These are phyloP conservation scores for Chalciporus sphaerocephalus DNA, from an alignment of 768 basidiomycete genomes.

Conservation along the genomic window DNA sequence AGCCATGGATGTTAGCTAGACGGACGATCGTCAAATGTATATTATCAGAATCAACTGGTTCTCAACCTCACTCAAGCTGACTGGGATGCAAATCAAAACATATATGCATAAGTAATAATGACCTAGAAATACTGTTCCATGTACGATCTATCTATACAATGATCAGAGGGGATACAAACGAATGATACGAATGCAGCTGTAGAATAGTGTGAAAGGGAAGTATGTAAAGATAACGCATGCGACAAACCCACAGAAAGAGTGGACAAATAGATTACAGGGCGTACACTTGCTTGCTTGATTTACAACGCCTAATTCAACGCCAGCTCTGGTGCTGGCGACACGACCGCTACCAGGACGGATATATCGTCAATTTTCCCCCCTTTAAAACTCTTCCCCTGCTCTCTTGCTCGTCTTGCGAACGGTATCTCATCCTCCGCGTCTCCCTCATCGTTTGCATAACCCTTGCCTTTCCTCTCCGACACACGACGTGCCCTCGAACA, in stretches of 20 bases:
- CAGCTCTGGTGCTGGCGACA: constrained; percentile 42
- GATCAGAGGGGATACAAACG: constrained; percentile 15
- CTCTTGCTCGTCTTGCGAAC: constrained; percentile 77
- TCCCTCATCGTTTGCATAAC: constrained; percentile 20
- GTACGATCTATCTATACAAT: constrained; percentile 27
- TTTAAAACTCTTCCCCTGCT: constrained; percentile 64
- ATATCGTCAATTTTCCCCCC: constrained; percentile 86
- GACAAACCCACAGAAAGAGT: background rate
- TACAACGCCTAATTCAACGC: constrained; percentile 13
- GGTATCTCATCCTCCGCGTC: constrained; percentile 56
- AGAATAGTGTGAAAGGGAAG: background rate
- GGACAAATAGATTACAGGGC: background rate
- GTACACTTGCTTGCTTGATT: background rate
- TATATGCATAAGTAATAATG: constrained; percentile 11
- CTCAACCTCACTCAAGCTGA: background rate
- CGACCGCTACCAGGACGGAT: constrained; percentile 61
- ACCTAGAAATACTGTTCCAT: constrained; percentile 10
- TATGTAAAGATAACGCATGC: background rate
- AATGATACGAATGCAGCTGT: constrained; percentile 13
- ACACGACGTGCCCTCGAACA: constrained; percentile 74
- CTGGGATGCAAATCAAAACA: background rate
- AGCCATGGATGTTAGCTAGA: constrained; percentile 78
- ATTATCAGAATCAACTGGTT: constrained; percentile 1
- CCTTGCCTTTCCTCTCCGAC: constrained; percentile 44
- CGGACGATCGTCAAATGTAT: constrained; percentile 2